These are phyloP conservation scores for Eucalyptus globulus DNA, from an alignment of 345 rosid species.

Conservation along the genomic window DNA sequence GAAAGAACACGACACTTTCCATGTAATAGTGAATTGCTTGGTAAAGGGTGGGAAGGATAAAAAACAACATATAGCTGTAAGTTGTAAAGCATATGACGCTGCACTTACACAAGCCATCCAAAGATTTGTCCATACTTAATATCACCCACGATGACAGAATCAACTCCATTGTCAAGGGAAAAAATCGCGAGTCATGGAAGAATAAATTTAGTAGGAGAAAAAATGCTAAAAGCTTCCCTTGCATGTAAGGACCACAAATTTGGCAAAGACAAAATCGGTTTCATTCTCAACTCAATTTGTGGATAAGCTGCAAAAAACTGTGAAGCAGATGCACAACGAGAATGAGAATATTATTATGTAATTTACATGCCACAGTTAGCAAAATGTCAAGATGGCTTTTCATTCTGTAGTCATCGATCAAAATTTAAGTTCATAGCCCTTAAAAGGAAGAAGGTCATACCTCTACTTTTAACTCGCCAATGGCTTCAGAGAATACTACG, in stretches of 20 bases:
- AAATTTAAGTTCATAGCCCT: background rate
- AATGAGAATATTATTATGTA: background rate
- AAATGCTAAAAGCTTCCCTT: background rate
- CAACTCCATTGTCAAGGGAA: background rate
- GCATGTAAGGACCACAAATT: background rate
- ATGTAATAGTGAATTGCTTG: background rate
- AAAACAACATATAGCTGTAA: background rate
- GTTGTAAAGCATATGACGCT: background rate
- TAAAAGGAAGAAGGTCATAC: conserved; percentile 12
- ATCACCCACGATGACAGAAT: background rate
- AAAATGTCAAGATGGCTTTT: background rate
- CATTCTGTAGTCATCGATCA: background rate
- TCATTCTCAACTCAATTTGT: background rate
- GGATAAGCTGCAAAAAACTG: background rate
- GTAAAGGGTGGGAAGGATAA: background rate
- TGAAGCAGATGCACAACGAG: background rate
- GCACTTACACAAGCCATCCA: background rate
- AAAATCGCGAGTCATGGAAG: background rate
- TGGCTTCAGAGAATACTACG: conserved; percentile 66
- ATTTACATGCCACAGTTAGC: background rate
- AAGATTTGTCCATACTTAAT: background rate
- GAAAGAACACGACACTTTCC: background rate
- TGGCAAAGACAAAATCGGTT: background rate
- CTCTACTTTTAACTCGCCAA: conserved; percentile 95
- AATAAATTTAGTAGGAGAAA: background rate